Conservation (phyloP, 2,329 filamentous ascomycete genomes). For the Diaporthe ilicicola region DNA sequence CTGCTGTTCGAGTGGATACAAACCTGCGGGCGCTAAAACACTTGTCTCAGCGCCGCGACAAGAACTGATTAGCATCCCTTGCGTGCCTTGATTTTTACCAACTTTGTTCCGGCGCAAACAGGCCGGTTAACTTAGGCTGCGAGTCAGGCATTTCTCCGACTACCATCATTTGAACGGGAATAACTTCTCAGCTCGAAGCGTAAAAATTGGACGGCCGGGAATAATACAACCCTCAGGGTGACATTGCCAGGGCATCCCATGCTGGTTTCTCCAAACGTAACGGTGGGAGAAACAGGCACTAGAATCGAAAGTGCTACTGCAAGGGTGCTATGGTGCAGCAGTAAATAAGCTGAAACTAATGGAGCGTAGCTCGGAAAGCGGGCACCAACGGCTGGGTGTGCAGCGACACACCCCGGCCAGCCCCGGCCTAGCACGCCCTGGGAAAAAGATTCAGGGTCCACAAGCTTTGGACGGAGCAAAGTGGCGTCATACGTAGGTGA, state of each 20-base stretch:
- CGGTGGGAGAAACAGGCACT: not conserved
- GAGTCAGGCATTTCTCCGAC: not conserved
- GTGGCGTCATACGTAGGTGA: constrained; percentile 17
- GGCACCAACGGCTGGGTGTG: constrained; percentile 13
- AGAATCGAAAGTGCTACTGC: not conserved
- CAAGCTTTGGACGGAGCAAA: not conserved
- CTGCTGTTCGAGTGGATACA: no score
- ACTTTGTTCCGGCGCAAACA: not conserved
- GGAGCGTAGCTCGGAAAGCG: not conserved
- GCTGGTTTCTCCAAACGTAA: not conserved
- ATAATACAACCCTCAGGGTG: not conserved
- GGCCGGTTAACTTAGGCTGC: not conserved
- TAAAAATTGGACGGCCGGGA: constrained; percentile 1
- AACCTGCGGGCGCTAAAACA: not conserved
- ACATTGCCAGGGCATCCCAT: not conserved
- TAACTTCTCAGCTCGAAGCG: not conserved
- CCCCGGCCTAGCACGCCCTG: not conserved
- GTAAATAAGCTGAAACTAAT: not conserved
- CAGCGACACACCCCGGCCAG: no score
- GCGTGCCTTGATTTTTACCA: not conserved
- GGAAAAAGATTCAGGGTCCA: constrained; percentile 2
- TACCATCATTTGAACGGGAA: not conserved
- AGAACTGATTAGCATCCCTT: not conserved
- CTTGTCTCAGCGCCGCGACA: not conserved
- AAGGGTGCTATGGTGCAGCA: no score